Evolutionary conservation across 108 stramenopile species (phyloP).

Genomic region (Pseudonitzschia multiseries): DNA sequence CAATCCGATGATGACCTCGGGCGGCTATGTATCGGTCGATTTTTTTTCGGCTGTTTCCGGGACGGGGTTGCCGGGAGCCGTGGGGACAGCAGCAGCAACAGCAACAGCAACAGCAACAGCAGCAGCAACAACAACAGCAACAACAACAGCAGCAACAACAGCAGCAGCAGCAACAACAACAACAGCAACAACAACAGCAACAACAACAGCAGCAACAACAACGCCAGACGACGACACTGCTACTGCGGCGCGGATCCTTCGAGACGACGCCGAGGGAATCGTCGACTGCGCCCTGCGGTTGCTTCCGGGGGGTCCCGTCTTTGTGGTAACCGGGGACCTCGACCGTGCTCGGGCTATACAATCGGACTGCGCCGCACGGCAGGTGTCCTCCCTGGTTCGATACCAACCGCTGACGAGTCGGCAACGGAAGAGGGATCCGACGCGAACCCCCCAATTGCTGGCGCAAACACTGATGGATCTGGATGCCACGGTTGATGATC

Average conservation of each 20-base stretch:
- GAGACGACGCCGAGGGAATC: conserved; percentile 16
- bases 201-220: too few relatives aligned
- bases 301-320: conserved; percentile 30
- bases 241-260: too few relatives aligned
- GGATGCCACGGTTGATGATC: not conserved
- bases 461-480: not conserved
- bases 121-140: too few relatives aligned
- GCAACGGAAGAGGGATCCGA: conserved; percentile 21
- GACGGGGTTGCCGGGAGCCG: too few relatives aligned
- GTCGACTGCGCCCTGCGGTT: conserved; percentile 37
- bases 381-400: not conserved
- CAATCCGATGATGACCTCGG: conserved; percentile 25
- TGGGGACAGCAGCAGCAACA: too few relatives aligned
- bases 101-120: too few relatives aligned
- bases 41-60: not conserved
- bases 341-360: not conserved
- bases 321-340: conserved; percentile 34
- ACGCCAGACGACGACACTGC: too few relatives aligned
- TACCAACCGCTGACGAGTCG: conserved; percentile 27
- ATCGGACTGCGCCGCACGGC: conserved; percentile 3
- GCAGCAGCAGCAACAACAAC: too few relatives aligned
- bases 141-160: too few relatives aligned
- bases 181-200: too few relatives aligned
- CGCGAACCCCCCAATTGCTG: conserved; percentile 1
- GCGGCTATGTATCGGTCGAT: conserved; percentile 38